phyloP scores from a whole-genome alignment of 352 stramenopile species.

The Pythium volutum region DNA sequence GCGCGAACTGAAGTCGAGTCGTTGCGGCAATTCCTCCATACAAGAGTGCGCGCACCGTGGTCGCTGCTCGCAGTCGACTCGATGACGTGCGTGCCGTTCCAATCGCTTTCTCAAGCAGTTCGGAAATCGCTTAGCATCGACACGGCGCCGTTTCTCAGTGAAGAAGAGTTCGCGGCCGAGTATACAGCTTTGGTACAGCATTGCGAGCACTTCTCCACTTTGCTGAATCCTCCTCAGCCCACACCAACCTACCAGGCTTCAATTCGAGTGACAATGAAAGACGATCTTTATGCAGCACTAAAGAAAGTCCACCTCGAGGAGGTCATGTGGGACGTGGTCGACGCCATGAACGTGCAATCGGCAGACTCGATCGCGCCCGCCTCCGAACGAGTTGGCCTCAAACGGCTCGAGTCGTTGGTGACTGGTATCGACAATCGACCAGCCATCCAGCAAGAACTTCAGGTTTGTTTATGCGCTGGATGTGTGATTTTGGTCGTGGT shows the following conservation, averaged over 20 bases:
- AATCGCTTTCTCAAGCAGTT: slow-evolving; percentile 38
- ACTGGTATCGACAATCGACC: slow-evolving; percentile 34
- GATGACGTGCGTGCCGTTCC: slow-evolving; percentile 41
- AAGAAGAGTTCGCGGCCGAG: slow-evolving; percentile 20
- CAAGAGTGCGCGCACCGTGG: slow-evolving; percentile 41
- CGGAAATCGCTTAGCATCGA: slow-evolving; percentile 36
- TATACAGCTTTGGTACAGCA: slow-evolving; percentile 3
- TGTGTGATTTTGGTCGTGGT: neutral
- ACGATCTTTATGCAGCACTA: neutral
- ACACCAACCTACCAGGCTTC: neutral
- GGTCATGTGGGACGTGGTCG: slow-evolving; percentile 18
- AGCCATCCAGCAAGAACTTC: slow-evolving; percentile 65
- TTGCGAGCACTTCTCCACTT: neutral
- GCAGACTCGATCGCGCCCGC: slow-evolving; percentile 31
- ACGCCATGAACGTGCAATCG: slow-evolving; percentile 17
- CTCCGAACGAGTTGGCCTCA: slow-evolving; percentile 45
- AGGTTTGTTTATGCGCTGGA: slow-evolving; percentile 25
- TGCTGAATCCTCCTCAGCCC: neutral
- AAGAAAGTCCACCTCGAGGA: slow-evolving; percentile 10
- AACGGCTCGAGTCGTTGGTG: slow-evolving; percentile 50
- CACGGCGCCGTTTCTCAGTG: slow-evolving; percentile 6
- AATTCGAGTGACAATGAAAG: neutral
- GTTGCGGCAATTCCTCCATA: slow-evolving; percentile 21
- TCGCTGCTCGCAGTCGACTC: slow-evolving; percentile 61
- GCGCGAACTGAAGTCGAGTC: slow-evolving; percentile 18